Base-by-base conservation (phyloP, 2,329 filamentous ascomycete genomes). In the Rutstroemia sp. region DNA sequence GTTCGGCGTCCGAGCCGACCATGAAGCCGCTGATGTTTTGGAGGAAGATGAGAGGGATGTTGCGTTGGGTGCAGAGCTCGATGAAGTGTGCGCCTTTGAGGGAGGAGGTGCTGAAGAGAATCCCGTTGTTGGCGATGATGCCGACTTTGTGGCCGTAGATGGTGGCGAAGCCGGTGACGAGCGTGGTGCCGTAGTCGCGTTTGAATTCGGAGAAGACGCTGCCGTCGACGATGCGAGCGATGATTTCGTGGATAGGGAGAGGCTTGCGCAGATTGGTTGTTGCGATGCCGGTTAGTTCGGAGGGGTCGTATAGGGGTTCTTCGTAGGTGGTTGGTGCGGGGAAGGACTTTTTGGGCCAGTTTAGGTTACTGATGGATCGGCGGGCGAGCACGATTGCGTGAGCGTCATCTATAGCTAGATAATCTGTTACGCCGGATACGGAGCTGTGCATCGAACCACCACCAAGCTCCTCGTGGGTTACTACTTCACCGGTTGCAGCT, bases 11-110 rank as follows among this genome's bases (percentile, higher is more conserved):
- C 17, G 84, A 82, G 45, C 94, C 94, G 34, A 99, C 94, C 94
- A 99, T 99, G 80, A 99, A 99, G 45, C 94, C 94, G 5, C 86
- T 87, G 69, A 99, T 97, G 72, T 99, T 97, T 71, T 99, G 94
- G 19, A 99, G 76, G 74, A 97, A 97, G 51, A 97, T 80, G 9
- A 97, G 78, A 1, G 94, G 92, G 56, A 97, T 88, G 54, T 89
- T 84, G 56, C 94, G 87, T 73, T 96, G 91, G 30, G 87, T 81
- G 75, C 92, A 97, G 4, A 99, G 82, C 73, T 99, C 89, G 66
- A 97, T 90, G 72, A 99, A 99, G 74, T 99, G 94, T 0, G 94
- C 91, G 38, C 92, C 94, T 74, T 99, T 99, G 60, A 96, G 79
- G 8, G 90, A 86, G 9, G 89, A 91, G 51, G 91, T 83, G 55